A percentile compares a stretch with the other conserved stretches of the same genome.
Evolutionary conservation across 2,329 filamentous ascomycete species (phyloP).

Genomic region (Apiospora saccharicola): DNA sequence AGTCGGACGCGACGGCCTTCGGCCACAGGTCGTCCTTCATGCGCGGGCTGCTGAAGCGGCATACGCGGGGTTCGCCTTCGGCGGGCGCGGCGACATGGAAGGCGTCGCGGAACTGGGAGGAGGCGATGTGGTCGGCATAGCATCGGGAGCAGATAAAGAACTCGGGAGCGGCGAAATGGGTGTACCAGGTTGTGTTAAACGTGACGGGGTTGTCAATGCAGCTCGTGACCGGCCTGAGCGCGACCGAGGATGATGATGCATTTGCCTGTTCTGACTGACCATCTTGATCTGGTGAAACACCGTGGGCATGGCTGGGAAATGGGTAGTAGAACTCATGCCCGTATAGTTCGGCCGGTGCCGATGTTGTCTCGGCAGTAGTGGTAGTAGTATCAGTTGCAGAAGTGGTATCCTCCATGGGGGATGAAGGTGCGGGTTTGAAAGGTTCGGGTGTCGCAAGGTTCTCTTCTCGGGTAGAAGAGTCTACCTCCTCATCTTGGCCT

Average conservation of each 20-base stretch:
- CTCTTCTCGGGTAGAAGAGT: background rate
- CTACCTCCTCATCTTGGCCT: background rate
- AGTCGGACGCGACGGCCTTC: constrained; percentile 38
- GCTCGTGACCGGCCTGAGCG: constrained; percentile 31
- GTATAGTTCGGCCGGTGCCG: background rate
- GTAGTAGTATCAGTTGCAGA: too few species aligned
- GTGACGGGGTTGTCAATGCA: constrained; percentile 41
- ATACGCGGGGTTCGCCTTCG: constrained; percentile 37
- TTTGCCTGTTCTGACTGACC: background rate
- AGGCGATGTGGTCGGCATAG: constrained; percentile 46
- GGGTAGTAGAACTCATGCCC: background rate
- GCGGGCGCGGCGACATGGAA: constrained; percentile 38
- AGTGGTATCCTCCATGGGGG: background rate
- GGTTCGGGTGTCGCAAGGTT: background rate
- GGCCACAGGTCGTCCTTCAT: constrained; percentile 46
- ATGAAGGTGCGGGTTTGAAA: background rate
- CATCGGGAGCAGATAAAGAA: constrained; percentile 52
- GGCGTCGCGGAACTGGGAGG: constrained; percentile 37
- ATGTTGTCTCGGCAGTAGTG: background rate
- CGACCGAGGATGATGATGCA: background rate
- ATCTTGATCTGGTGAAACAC: background rate
- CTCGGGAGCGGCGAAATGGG: constrained; percentile 41
- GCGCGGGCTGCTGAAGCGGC: constrained; percentile 43
- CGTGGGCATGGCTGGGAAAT: background rate
- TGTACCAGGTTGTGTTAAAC: constrained; percentile 47